phyloP scores from a whole-genome alignment of 192 early-diverging fungal species.

The Podila epigama region DNA sequence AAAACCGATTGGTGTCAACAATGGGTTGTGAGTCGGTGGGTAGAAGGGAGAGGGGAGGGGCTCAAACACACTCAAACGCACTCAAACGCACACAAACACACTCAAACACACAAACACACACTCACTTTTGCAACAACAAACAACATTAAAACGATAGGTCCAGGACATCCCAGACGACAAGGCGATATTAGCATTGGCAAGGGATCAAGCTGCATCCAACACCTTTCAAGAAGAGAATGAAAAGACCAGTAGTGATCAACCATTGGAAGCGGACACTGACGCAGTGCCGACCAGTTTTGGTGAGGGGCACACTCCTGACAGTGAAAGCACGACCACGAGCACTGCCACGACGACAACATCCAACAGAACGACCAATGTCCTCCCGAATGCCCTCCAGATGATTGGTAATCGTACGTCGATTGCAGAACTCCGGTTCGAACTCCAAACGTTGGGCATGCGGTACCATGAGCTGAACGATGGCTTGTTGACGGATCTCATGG shows the following conservation, averaged over 20 bases:
- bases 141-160: neutral
- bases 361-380: neutral
- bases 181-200: neutral
- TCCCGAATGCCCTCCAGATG: neutral
- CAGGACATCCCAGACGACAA: slow-evolving; percentile 10
- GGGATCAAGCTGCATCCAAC: neutral
- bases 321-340: too few species aligned
- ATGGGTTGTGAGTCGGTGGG: neutral
- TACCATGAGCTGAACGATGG: slow-evolving; percentile 36
- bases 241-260: too few species aligned
- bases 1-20: neutral
- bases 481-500: slow-evolving; percentile 24
- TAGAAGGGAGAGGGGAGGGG: too few species aligned
- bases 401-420: slow-evolving; percentile 3
- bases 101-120: neutral
- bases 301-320: neutral
- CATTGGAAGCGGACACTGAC: too few species aligned
- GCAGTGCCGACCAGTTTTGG: neutral
- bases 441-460: slow-evolving; percentile 21
- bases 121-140: neutral
- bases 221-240: too few species aligned
- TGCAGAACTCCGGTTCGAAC: slow-evolving; percentile 20
- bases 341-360: neutral
- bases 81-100: neutral
- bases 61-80: neutral